phyloP scores from a whole-genome alignment of 2,329 filamentous ascomycete species.

The Dactylellina cionopaga region DNA sequence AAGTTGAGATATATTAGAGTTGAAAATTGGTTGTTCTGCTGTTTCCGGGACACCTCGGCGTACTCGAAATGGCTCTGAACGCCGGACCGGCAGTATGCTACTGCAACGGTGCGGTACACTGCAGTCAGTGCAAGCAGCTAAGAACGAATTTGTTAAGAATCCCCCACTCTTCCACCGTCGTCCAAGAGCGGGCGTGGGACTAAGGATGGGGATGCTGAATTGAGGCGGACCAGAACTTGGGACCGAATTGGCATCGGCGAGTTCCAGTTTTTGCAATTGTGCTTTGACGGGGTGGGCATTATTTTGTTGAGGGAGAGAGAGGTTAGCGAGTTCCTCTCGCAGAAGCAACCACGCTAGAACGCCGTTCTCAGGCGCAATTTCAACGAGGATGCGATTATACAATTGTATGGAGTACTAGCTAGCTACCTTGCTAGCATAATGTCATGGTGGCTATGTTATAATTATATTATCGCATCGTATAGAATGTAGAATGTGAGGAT shows the following conservation, averaged over 20 bases:
- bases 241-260: slow-evolving; percentile 19
- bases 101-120: no score
- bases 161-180: no score
- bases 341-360: background rate
- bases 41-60: background rate
- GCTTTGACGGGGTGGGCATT: background rate
- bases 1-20: background rate
- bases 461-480: background rate
- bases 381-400: background rate
- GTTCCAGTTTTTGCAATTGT: slow-evolving; percentile 8
- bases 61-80: background rate
- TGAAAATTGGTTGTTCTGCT: no score
- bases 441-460: no score
- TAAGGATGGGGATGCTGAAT: background rate
- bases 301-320: slow-evolving; percentile 28
- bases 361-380: no score
- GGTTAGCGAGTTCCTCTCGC: slow-evolving; percentile 37
- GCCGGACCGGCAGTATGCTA: no score
- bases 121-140: no score
- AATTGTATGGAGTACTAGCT: no score
- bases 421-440: no score
- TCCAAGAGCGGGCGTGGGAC: background rate
- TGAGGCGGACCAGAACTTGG: slow-evolving; percentile 6
- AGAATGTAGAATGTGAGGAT: no score
- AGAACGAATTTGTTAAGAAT: no score